Base-by-base conservation (phyloP, 2,329 filamentous ascomycete genomes). In the Ophiocordyceps australis region DNA sequence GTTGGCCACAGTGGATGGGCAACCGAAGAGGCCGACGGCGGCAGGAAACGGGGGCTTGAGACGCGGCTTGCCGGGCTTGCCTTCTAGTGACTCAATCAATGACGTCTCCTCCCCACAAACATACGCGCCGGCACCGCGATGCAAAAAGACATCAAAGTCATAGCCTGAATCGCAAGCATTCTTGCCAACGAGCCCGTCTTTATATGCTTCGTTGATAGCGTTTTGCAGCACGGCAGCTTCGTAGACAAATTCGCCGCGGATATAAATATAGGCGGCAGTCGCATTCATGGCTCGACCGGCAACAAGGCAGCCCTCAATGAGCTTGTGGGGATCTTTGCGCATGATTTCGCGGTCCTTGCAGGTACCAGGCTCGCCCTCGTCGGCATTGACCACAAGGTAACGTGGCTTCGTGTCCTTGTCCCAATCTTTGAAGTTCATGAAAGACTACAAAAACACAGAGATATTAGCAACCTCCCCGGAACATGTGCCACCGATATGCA, bases 371-470 rank as follows among this genome's bases (percentile, higher is more conserved):
- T 98, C 89, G 46, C 89, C 89, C 62, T 98, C 89, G 52, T 98
- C 89, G 39, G 89, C 89, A 47, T 98, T 98, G 60, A 98, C 82
- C 33, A 98, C 86, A 28, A 98, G 65, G 49, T 98, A 98, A 45
- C 89, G 75, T 37, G 89, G 89, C 58, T 92, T 92, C 42, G 56
- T 77, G 52, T 95, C 89, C 60, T 98, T 92, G 45, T 98, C 86
- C 89, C 89, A 98, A 44, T 83, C 89, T 59, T 94, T 94, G 65
- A 86, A 85, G 66, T 98, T 98, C 89, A 98, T 98, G 57, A 98
- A 98, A 25, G 85, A 94, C 83, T 92, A 45, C 22, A 17, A 13
- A 32, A 24, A 35, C 31, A 9, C 6, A 18, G 13, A n/a, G 7
- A 11, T n/a, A 23, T 30, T 12, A 28, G 23, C 21, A 7, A 17